Conservation (phyloP, 495 filamentous ascomycete genomes). For the Lichina pygmaea region DNA sequence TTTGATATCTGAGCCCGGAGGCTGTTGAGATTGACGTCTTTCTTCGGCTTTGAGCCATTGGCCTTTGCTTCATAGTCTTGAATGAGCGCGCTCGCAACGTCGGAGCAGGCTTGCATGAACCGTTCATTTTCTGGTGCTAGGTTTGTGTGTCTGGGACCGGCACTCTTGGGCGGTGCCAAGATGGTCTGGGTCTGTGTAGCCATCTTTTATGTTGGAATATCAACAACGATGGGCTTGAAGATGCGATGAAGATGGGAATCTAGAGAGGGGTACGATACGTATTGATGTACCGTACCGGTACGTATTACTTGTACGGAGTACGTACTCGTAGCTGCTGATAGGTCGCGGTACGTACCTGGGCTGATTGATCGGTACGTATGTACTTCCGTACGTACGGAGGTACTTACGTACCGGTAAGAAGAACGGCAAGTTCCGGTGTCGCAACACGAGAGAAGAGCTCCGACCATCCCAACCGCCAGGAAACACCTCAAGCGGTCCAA, state of each 20-base stretch:
- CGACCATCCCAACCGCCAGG: not conserved
- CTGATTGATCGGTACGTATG: no score
- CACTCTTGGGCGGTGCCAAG: conserved; percentile 21
- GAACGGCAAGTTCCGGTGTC: no score
- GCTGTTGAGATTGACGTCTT: conserved; percentile 80
- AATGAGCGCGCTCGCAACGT: conserved; percentile 78
- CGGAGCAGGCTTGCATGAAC: conserved; percentile 76
- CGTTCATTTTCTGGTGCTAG: conserved; percentile 79
- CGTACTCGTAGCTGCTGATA: no score
- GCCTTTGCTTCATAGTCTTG: conserved; percentile 65
- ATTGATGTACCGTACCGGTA: no score
- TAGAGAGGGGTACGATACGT: no score
- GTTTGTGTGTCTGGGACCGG: conserved; percentile 39
- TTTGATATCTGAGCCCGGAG: conserved; percentile 70
- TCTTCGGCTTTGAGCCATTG: conserved; percentile 40
- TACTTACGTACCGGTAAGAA: no score
- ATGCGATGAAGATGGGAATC: no score
- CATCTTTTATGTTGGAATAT: conserved; percentile 15
- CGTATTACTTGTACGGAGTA: no score
- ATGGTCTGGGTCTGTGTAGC: conserved; percentile 34
- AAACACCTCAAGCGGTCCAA: not conserved
- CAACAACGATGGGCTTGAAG: no score
- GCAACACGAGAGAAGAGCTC: not conserved
- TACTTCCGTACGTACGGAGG: no score
- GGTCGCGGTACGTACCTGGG: no score